Base-by-base conservation (phyloP, 1,284 basidiomycete genomes). In the Cryptococcus floricola region DNA sequence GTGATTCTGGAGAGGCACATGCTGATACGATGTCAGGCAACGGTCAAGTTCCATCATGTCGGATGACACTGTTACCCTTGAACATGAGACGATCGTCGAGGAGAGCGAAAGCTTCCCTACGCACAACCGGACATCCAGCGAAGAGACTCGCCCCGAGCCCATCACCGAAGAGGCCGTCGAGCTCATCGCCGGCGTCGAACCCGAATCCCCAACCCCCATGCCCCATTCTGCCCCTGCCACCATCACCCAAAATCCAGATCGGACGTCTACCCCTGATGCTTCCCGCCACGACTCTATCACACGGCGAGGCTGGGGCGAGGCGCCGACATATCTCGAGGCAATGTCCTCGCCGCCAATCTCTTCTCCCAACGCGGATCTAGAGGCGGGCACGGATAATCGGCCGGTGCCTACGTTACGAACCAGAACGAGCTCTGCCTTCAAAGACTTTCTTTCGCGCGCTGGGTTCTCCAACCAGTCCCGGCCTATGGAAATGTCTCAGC, bases 311-410 rank as follows among this genome's bases (percentile, higher is more conserved):
- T 70, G 68, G 68, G 68, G 66, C 18, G 62, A 67, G 47, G 66
- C 68, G 10, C 68, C 68, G 0, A 65, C 66, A 0, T 70, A 70
- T 39, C 64, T 70, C 53, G 66, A 68, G 56, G 68, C 68, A 2
- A 68, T 68, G 65, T 68, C 68, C 4, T 60, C 62, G 8, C 59
- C 63, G 19, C 50, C 47, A 23, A 51, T 52, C 43, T 5, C 48
- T 37, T 37, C 38, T 37, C 37, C 27, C 41, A 48, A 58, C 34
- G 27, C 45, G 3, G 53, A 55, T 12, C 39, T 39, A 27, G 54
- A 58, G 42, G 19, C 48, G 9, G 50, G 55, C 12, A 48, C 52
- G 5, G 45, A 18, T 2, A 47, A 62, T 8, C 66, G 61, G 1
- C 52, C 59, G 3, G 62, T 52, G 6, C 37, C 48, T 12, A 42